Conservation (phyloP, 1,284 basidiomycete species). For the Phaffia rhodozyma region DNA sequence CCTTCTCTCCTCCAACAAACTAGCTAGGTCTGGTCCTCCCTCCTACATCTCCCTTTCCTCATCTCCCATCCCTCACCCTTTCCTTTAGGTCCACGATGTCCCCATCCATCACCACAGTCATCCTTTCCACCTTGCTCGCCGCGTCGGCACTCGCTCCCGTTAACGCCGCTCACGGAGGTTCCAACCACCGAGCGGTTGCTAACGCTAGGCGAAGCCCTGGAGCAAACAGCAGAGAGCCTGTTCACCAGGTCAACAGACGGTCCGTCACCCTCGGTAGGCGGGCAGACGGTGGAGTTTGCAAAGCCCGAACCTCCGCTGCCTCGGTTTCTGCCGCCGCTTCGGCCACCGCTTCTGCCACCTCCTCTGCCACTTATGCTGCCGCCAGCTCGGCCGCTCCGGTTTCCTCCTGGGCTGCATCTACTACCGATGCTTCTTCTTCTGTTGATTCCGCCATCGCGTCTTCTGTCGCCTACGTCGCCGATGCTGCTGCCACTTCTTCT, state of each 20-base stretch:
- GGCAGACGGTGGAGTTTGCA: conserved; percentile 31
- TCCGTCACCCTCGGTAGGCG: conserved; percentile 33
- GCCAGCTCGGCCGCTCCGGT: conserved; percentile 21
- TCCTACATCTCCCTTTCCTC: not conserved
- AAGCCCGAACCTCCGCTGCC: conserved; percentile 19
- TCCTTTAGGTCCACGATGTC: conserved; percentile 8
- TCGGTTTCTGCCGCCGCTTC: conserved; percentile 10
- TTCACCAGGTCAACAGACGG: conserved; percentile 32
- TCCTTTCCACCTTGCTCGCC: conserved; percentile 12
- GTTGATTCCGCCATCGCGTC: not conserved
- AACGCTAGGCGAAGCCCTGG: conserved; percentile 31
- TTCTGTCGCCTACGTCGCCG: conserved; percentile 15
- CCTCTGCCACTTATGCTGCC: not conserved
- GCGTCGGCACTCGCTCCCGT: conserved; percentile 21
- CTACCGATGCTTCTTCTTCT: conserved; percentile 21
- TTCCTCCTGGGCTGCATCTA: conserved; percentile 20
- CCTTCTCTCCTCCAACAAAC: not conserved
- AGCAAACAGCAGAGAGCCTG: not conserved
- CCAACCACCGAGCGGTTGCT: conserved; percentile 40
- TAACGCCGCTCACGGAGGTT: conserved; percentile 32
- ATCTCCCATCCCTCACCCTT: conserved; percentile 10
- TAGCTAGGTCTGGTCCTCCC: conserved; percentile 8
- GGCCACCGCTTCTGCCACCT: conserved; percentile 3
- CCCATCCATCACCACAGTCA: conserved; percentile 11
- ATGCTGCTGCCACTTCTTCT: conserved; percentile 16